Base-by-base conservation (phyloP, 106 monocot species). In the Iris macrosiphon region DNA sequence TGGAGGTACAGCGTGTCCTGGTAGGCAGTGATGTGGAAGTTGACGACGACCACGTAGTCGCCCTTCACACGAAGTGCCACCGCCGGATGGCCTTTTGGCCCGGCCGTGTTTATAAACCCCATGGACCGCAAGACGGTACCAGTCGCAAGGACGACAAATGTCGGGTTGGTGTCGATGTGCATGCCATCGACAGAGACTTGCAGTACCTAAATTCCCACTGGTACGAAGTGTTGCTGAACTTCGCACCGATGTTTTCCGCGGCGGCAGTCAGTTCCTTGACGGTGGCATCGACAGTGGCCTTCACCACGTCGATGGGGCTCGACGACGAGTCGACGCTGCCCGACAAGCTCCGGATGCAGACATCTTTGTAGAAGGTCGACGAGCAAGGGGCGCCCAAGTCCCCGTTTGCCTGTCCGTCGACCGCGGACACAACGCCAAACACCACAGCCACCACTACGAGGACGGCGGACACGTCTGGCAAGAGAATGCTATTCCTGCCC, bases 101-200 rank as follows among this genome's bases (percentile, higher is more conserved):
- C 80, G 6, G 71, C 75, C 1, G 57, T 72, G 80, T 81, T 82
- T 40, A 63, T 34, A 39, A 76, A 76, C 6, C 69, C 69, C 11
- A 76, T 64, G 45, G 63, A 69, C 49, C 52, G 30, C 10, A 70
- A 70, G 35, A 62, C 58, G 57, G 72, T 72, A 9, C 67, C n/a
- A n/a, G n/a, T n/a, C n/a, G n/a, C n/a, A n/a, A n/a, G n/a, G n/a
- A n/a, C n/a, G 21, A 0, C 56, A 35, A 6, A 38, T 24, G 24
- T 40, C 56, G 35, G 56, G 38, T 6, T 39, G 14, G 56, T 24
- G 56, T 9, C 10, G 39, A 57, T 35, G 24, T 9, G 21, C 4
- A 38, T 39, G 3, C 56, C 56, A 4, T 35, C 56, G 8, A 38
- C 56, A 21, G 3, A 22, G 0, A 57, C 38, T 57, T 57, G 23